phyloP scores from a whole-genome alignment of 2,329 filamentous ascomycete genomes.

The Pseudogymnoascus pannorum region DNA sequence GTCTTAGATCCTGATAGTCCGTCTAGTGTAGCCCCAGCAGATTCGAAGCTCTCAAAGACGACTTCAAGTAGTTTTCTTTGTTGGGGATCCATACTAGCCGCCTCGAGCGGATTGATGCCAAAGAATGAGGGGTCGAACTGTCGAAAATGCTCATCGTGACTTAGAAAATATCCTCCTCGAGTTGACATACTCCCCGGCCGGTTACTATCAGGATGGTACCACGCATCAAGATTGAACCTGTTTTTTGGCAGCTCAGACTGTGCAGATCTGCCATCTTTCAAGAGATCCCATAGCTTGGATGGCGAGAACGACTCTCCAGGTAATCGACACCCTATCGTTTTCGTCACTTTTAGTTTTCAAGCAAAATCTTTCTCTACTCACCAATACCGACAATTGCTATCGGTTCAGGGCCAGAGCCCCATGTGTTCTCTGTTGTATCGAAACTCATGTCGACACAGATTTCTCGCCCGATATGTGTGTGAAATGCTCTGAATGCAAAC shows the following conservation, averaged over 20 bases:
- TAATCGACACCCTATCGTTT: constrained; percentile 29
- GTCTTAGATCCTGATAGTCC: constrained; percentile 7
- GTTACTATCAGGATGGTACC: too few relatives aligned
- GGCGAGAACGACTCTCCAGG: constrained; percentile 28
- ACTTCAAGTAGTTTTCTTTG: constrained; percentile 23
- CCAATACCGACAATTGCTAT: too few relatives aligned
- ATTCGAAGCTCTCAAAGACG: constrained; percentile 24
- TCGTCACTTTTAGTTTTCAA: too few relatives aligned
- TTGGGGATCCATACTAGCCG: constrained; percentile 26
- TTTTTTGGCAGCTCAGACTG: constrained; percentile 19
- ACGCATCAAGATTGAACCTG: constrained; percentile 19
- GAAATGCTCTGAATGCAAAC: too few relatives aligned
- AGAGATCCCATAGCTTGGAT: constrained; percentile 31
- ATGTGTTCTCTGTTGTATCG: too few relatives aligned
- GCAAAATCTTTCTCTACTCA: too few relatives aligned
- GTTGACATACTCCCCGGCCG: too few relatives aligned
- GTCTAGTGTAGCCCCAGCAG: constrained; percentile 16
- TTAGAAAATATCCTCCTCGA: constrained; percentile 17
- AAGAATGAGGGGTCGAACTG: constrained; percentile 20
- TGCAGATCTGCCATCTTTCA: too few relatives aligned
- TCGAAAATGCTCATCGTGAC: constrained; percentile 12
- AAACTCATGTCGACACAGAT: too few relatives aligned
- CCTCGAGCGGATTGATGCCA: constrained; percentile 12
- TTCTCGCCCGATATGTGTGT: too few relatives aligned
- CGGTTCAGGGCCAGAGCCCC: too few relatives aligned